Conservation (phyloP, 2,329 filamentous ascomycete genomes). For the Alternaria sp. region DNA sequence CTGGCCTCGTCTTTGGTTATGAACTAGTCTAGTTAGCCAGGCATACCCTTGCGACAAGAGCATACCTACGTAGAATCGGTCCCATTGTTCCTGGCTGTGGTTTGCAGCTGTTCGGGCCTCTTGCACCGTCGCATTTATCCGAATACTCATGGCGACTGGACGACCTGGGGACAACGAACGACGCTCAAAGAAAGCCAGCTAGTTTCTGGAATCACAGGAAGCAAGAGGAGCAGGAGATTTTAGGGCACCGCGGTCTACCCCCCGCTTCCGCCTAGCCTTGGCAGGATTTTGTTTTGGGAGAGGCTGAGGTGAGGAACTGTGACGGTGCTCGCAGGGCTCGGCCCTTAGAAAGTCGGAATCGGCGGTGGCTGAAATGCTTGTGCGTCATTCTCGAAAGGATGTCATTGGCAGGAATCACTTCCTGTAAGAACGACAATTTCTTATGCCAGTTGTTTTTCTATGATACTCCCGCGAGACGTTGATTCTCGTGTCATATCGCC, state of each 20-base stretch:
- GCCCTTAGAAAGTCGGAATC: conserved; percentile 50
- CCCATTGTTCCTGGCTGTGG: conserved; percentile 52
- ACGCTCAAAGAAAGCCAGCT: conserved; percentile 34
- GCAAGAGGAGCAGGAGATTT: conserved; percentile 49
- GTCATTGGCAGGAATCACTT: conserved; percentile 42
- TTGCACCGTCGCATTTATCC: conserved; percentile 50
- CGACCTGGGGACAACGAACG: conserved; percentile 31
- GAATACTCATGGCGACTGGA: conserved; percentile 47
- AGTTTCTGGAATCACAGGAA: conserved; percentile 43
- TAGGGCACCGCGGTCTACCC: conserved; percentile 49
- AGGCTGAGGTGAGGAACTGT: conserved; percentile 51
- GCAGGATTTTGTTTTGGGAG: conserved; percentile 50
- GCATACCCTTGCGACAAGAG: conserved; percentile 17
- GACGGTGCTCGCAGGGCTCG: conserved; percentile 50
- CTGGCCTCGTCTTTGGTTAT: conserved; percentile 52
- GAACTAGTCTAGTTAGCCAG: conserved; percentile 44
- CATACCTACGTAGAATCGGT: conserved; percentile 50
- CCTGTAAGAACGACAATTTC: conserved; percentile 40
- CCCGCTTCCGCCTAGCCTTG: conserved; percentile 51
- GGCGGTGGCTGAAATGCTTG: conserved; percentile 53
- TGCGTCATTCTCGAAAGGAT: conserved; percentile 46
- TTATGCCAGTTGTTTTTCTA: conserved; percentile 40
- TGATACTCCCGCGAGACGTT: conserved; percentile 41
- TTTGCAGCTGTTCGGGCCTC: conserved; percentile 48
- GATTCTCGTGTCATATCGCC: conserved; percentile 45